Base-by-base conservation (phyloP, 1,139 yeast genomes). In the Saccharomyces pastorianus region DNA sequence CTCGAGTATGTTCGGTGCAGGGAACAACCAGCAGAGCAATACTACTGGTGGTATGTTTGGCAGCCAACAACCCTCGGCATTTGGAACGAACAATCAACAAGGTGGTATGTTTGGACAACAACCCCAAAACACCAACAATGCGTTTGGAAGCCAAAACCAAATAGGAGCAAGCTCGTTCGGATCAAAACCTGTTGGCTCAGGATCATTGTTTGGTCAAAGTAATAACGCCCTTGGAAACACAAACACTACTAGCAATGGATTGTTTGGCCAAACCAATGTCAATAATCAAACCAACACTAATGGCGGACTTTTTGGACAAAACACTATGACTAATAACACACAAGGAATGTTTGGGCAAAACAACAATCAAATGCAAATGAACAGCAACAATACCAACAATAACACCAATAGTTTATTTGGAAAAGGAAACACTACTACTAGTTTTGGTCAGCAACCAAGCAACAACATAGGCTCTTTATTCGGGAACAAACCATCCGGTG, bases 231-330 rank as follows among this genome's bases (percentile, higher is more conserved):
- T 50, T 23, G 51, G 51, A 17, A 49, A 14, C 25, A 63, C 60
- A 41, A 51, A 51, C 46, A 48, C 53, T 42, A 44, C 52, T 38
- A 49, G 52, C 25, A 50, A 71, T 17, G 61, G 61, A 6, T 38
- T 59, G 38, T 60, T 60, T 44, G 61, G 60, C 9, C 57, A 53
- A 60, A 66, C 6, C 60, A 58, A 53, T 57, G 53, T 32, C 50
- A 9, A 6, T 38, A 38, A 38, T 7, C 56, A 44, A 57, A 56
- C 54, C 49, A 55, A 27, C 46, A 52, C 44, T 47, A 53, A 8
- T 50, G 69, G 71, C 49, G 72, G 72, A 17, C 58, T 72, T 44
- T 75, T 72, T 59, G 76, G 73, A 13, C 54, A 59, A 52, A 60
- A 56, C 53, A 56, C 60, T 54, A 50, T 73, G n/a, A 38, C 11